Conservation (phyloP, 1,284 basidiomycete species). For the Trichosporon coremiiforme region DNA sequence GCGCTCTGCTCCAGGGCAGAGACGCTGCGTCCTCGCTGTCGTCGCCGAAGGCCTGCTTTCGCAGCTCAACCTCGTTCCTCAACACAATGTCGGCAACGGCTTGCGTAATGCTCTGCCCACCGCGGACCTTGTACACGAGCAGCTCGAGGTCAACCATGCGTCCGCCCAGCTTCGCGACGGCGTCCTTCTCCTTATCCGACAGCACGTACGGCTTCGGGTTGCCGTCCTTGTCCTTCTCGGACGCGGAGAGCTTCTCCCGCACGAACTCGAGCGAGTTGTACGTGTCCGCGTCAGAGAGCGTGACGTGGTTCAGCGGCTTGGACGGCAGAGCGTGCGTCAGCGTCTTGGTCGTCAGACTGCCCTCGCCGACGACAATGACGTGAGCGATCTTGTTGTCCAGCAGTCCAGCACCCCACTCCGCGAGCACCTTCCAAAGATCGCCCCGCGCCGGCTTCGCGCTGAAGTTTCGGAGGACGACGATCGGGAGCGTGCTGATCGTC, state of each 20-base stretch:
- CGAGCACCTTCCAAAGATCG: constrained; percentile 73
- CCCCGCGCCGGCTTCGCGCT: constrained; percentile 66
- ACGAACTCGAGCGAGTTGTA: constrained; percentile 78
- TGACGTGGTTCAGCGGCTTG: constrained; percentile 76
- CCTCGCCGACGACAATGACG: constrained; percentile 87
- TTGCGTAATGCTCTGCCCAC: constrained; percentile 70
- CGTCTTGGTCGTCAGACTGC: constrained; percentile 80
- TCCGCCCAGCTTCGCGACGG: constrained; percentile 76
- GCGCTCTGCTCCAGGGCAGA: constrained; percentile 80
- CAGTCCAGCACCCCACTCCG: constrained; percentile 81
- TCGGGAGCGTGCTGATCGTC: constrained; percentile 68
- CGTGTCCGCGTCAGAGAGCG: constrained; percentile 81
- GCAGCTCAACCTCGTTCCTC: constrained; percentile 76
- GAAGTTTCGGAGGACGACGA: constrained; percentile 83
- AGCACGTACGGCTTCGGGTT: constrained; percentile 26
- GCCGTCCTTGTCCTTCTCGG: constrained; percentile 30
- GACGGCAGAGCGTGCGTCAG: constrained; percentile 85
- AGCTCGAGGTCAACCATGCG: constrained; percentile 65
- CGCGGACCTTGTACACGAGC: constrained; percentile 82
- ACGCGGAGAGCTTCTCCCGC: constrained; percentile 71
- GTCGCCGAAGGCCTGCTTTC: constrained; percentile 91
- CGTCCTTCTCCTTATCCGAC: constrained; percentile 59
- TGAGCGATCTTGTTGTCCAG: constrained; percentile 86
- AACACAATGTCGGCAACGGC: constrained; percentile 86
- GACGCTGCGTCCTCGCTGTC: constrained; percentile 81